phyloP scores from a whole-genome alignment of 257 asterid genomes.

The Fraxinus anomala region DNA sequence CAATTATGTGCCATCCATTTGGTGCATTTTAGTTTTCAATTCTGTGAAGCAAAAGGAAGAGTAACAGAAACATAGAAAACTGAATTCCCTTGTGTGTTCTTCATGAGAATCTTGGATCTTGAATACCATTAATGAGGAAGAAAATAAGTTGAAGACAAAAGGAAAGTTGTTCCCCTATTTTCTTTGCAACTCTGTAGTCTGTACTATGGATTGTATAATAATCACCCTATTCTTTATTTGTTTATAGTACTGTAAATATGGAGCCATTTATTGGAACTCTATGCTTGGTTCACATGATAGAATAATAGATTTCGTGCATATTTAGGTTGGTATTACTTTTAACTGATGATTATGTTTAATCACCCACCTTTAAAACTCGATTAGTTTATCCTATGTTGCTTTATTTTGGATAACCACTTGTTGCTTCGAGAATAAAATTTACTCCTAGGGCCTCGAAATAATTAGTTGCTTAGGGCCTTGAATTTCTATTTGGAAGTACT shows the following conservation, averaged over 20 bases:
- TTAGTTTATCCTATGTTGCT: too few species aligned
- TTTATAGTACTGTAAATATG: background rate
- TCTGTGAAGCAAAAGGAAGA: slow-evolving; percentile 3
- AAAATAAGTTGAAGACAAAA: background rate
- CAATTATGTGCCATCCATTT: slow-evolving; percentile 6
- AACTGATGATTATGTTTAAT: too few species aligned
- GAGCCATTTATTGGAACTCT: background rate
- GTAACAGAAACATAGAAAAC: background rate
- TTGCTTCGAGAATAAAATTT: too few species aligned
- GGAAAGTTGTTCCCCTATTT: background rate
- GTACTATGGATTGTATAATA: background rate
- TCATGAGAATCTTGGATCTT: slow-evolving; percentile 11
- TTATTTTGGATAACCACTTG: too few species aligned
- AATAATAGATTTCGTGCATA: background rate
- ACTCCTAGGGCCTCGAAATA: too few species aligned
- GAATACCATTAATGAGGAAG: background rate
- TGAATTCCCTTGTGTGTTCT: background rate
- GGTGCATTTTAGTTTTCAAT: slow-evolving; percentile 26
- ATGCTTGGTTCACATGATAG: background rate
- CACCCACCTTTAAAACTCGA: too few species aligned
- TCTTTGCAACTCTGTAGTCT: background rate
- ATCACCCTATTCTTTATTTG: background rate
- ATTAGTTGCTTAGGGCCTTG: too few species aligned
- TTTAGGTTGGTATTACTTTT: background rate
- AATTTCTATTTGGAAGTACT: too few species aligned